phyloP scores from a whole-genome alignment of 306 rosid genomes.

The Gleditsia sinensis region DNA sequence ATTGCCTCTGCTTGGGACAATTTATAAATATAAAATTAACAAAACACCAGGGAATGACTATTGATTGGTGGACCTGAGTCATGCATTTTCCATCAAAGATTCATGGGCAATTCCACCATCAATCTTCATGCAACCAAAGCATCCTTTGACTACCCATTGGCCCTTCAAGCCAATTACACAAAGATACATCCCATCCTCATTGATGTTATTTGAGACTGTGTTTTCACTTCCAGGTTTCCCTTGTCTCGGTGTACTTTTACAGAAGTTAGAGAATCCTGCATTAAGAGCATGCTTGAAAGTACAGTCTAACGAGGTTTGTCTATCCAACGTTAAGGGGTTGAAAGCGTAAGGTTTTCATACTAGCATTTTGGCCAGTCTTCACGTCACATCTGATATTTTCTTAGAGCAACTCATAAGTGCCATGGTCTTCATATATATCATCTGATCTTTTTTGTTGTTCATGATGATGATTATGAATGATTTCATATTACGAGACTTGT shows the following conservation, averaged over 20 bases:
- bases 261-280: constrained; percentile 96
- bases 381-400: constrained; percentile 5
- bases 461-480: background rate
- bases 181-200: no score
- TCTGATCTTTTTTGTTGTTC: background rate
- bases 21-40: no score
- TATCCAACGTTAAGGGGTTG: constrained; percentile 20
- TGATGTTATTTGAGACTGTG: constrained; percentile 16
- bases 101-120: background rate
- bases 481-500: background rate
- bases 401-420: background rate
- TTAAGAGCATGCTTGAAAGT: constrained; percentile 81
- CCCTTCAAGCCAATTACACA: no score
- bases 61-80: no score
- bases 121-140: constrained; percentile 19
- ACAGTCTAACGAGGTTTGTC: constrained; percentile 77
- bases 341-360: background rate
- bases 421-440: background rate
- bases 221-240: constrained; percentile 75
- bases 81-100: no score
- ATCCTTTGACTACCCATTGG: no score
- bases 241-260: constrained; percentile 91
- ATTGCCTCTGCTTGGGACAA: no score
- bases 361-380: background rate
- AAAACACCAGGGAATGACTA: no score